These are phyloP conservation scores for Colletotrichum tamarilloi DNA, from an alignment of 2,329 filamentous ascomycete genomes.

Conservation along the genomic window DNA sequence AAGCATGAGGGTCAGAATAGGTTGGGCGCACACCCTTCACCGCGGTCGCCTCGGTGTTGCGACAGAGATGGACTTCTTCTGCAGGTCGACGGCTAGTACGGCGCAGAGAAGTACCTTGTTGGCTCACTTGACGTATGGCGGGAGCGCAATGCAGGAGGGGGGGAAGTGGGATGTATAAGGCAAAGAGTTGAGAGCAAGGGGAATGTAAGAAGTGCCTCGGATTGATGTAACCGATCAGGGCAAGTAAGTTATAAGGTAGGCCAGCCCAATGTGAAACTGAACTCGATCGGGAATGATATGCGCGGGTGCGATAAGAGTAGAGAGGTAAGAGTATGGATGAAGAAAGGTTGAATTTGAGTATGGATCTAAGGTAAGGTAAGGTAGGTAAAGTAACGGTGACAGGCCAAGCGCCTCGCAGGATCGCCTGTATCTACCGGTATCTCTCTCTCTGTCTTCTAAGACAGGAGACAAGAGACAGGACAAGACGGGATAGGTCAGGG, in stretches of 20 bases:
- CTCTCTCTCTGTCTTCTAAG: neutral
- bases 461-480: neutral
- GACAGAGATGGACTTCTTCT: conserved; percentile 15
- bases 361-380: conserved; percentile 9
- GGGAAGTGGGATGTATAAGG: neutral
- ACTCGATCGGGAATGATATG: conserved; percentile 1
- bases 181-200: neutral
- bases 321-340: neutral
- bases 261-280: neutral
- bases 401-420: conserved; percentile 2
- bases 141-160: neutral
- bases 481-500: conserved; percentile 1
- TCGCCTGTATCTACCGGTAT: neutral
- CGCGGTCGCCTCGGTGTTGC: conserved; percentile 24
- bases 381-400: neutral
- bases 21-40: conserved; percentile 6
- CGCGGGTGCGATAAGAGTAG: neutral
- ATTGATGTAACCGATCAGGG: conserved; percentile 4
- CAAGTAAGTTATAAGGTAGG: neutral
- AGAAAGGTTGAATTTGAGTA: conserved; percentile 23
- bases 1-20: conserved; percentile 32
- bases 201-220: neutral
- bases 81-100: conserved; percentile 1
- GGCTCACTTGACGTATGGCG: conserved; percentile 6
- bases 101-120: conserved; percentile 6